A percentile compares a stretch with the other conserved stretches of the same genome.
phyloP scores from a whole-genome alignment of 1,139 yeast genomes.

The Yamadazyma dendronema region DNA sequence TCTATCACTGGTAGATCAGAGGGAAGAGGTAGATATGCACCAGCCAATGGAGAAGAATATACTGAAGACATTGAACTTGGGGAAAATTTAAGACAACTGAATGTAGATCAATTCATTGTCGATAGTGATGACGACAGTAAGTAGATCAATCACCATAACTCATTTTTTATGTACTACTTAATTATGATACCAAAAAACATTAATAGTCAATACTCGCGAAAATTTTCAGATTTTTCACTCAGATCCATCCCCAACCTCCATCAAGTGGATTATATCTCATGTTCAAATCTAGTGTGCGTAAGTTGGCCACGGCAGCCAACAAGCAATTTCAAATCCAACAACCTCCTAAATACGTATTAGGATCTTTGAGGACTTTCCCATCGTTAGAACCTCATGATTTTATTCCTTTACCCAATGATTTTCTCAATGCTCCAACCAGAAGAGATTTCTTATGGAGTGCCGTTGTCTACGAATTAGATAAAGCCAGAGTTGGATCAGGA shows the following conservation, averaged over 20 bases:
- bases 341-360: slow-evolving; percentile 76
- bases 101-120: slow-evolving; percentile 30
- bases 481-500: slow-evolving; percentile 84
- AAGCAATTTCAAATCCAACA: slow-evolving; percentile 27
- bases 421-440: slow-evolving; percentile 74
- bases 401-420: slow-evolving; percentile 68
- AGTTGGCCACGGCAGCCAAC: slow-evolving; percentile 30
- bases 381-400: slow-evolving; percentile 79
- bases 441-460: slow-evolving; percentile 94
- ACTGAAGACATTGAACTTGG: slow-evolving; percentile 17
- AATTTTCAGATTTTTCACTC: slow-evolving; percentile 6
- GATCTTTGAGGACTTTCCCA: slow-evolving; percentile 84
- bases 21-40: slow-evolving; percentile 19
- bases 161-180: too few species aligned
- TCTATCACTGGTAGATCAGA: slow-evolving; percentile 34
- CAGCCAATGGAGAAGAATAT: slow-evolving; percentile 22
- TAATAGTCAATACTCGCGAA: too few species aligned
- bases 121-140: slow-evolving; percentile 46
- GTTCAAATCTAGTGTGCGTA: slow-evolving; percentile 21
- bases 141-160: background rate
- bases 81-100: slow-evolving; percentile 15
- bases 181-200: too few species aligned
- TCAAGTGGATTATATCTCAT: slow-evolving; percentile 1
- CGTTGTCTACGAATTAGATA: slow-evolving; percentile 88
- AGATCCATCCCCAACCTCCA: background rate